These are phyloP conservation scores for Calocera cornea DNA, from an alignment of 768 basidiomycete genomes.

Conservation along the genomic window DNA sequence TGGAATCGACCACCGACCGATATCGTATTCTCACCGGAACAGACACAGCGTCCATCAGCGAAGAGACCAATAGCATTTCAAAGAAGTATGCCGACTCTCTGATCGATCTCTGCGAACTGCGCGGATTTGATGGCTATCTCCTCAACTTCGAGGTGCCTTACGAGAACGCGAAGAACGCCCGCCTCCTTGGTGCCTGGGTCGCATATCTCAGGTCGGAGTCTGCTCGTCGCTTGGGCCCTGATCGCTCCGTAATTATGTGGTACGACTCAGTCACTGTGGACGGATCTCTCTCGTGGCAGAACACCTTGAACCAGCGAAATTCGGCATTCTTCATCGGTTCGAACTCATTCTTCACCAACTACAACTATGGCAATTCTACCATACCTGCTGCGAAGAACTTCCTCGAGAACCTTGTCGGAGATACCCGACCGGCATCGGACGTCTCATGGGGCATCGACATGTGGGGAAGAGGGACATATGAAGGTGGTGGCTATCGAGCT, in stretches of 20 bases:
- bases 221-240: not conserved
- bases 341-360: conserved; percentile 62
- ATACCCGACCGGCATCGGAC: conserved; percentile 36
- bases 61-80: not conserved
- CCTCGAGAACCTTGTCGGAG: conserved; percentile 12
- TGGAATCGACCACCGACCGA: conserved; percentile 50
- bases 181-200: not conserved
- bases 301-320: conserved; percentile 44
- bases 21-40: conserved; percentile 46
- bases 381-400: not conserved
- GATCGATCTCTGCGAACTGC: conserved; percentile 54
- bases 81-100: conserved; percentile 53
- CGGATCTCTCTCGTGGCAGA: not conserved
- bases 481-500: conserved; percentile 54
- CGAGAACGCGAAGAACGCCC: not conserved
- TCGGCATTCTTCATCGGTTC: conserved; percentile 67
- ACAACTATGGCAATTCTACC: conserved; percentile 20
- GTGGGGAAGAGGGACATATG: conserved; percentile 65
- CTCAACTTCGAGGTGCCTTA: conserved; percentile 50
- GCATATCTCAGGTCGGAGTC: not conserved
- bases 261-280: not conserved
- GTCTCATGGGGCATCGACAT: conserved; percentile 68
- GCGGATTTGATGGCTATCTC: conserved; percentile 75
- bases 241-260: not conserved
- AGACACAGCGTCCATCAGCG: not conserved